Evolutionary conservation across 306 rosid genomes (phyloP).

Genomic region (Hylodesmum podocarpum): DNA sequence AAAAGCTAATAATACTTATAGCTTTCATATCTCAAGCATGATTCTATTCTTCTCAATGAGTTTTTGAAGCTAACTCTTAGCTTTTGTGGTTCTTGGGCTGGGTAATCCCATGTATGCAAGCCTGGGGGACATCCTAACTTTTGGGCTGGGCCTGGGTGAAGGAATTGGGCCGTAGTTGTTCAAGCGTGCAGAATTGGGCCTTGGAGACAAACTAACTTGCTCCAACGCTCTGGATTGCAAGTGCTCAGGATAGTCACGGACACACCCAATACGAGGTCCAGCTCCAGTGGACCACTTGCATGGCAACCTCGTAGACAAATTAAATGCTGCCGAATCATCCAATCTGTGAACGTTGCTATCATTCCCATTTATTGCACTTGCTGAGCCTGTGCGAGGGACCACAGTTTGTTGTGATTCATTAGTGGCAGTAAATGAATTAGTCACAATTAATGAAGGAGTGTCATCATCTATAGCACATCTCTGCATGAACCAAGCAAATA

Average conservation of each 20-base stretch:
- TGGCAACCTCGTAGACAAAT: conserved; percentile 49
- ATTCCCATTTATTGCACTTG: neutral
- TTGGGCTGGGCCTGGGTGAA: conserved; percentile 95
- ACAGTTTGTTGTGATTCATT: conserved; percentile 30
- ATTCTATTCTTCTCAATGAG: too few species aligned
- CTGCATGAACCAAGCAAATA: conserved; percentile 37
- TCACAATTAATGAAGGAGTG: conserved; percentile 35
- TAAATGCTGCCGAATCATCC: conserved; percentile 29
- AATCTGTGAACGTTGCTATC: conserved; percentile 27
- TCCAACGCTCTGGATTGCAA: conserved; percentile 78
- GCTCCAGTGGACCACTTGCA: conserved; percentile 84
- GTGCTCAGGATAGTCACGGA: conserved; percentile 79
- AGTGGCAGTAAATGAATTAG: conserved; percentile 31
- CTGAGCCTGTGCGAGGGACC: conserved; percentile 21
- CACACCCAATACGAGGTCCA: conserved; percentile 92
- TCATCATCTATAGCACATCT: conserved; percentile 84
- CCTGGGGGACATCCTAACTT: conserved; percentile 73
- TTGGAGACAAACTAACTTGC: conserved; percentile 76
- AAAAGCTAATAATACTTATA: too few species aligned
- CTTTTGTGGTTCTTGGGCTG: conserved; percentile 72
- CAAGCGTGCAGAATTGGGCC: conserved; percentile 36
- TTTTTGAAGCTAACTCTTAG: too few species aligned
- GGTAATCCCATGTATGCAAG: conserved; percentile 70
- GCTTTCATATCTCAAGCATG: too few species aligned
- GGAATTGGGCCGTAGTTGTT: conserved; percentile 75